Evolutionary conservation across 129 eudicot genomes (phyloP), one percentile per base, ranked within the genome.

Genomic region (Tagetes erecta): DNA sequence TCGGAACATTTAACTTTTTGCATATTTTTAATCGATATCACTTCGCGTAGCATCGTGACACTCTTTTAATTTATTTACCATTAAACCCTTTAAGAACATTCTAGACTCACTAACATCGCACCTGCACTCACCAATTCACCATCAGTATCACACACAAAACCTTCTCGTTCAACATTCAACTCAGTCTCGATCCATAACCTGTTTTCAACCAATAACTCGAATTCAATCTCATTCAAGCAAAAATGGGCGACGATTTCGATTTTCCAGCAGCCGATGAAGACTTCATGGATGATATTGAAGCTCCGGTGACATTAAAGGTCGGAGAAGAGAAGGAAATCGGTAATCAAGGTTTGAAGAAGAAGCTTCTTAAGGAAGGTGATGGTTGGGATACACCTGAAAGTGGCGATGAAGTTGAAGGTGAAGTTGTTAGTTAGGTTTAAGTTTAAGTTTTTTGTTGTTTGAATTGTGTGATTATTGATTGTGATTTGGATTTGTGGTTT

Each of bases 271-370:
- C 33, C 33, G 33, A 52, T 4, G 59, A 52, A 14, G 59, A 52
- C 31, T 52, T 52, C 13, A 52, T 52, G 59, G 76, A 84, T 67
- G 86, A 84, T 70, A 80, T 74, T 62, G 85, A 78, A 59, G 56
- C 53, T 27, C 67, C 83, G 63, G 71, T 41, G 56, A 14, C 68
- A 4, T 41, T 84, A 84, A 91, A 84, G 73, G 92, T 84, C 56
- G 96, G 97, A 10, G 97, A 92, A 5, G 96, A 92, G 88, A 88
- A 83, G 76, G 96, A 86, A 80, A 92, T 92, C 89, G 96, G 89
- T 0, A 72, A 50, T 11, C 76, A 85, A 14, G 97, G 96, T 2
- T 75, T 92, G 86, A 91, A 88, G 87, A 92, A 92, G 89, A 92
- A 88, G 89, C 91, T 92, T 9, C 68, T 92, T 33, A 92, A 88